Evolutionary conservation across 2,329 filamentous ascomycete species (phyloP), one percentile per base, ranked within the genome.

Genomic region (Verruconis gallopava): DNA sequence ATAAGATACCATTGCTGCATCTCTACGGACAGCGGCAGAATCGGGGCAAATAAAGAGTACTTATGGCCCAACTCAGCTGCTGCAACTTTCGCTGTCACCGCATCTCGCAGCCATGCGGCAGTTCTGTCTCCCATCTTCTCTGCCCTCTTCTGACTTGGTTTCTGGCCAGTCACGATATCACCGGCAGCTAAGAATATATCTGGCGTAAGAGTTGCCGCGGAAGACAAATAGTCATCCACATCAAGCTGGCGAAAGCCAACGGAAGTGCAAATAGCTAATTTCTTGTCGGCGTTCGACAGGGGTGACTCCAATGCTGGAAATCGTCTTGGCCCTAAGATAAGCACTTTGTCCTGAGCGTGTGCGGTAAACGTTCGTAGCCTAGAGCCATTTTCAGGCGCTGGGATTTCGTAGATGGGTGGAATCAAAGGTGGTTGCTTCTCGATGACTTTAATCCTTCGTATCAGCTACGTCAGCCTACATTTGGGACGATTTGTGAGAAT

Each of bases 121-220:
- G 85, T 94, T 44, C 89, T 72, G 54, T 91, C 85, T 18, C 77
- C 79, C 78, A 94, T 95, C 53, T 84, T 86, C 25, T 77, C 69
- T 37, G 81, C 74, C 36, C 88, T 73, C 61, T 3, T 66, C 48
- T 42, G 66, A 48, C 42, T 64, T 50, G 25, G 25, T n/a, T 30
- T 30, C 9, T 30, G 25, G 25, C n/a, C 25, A 73, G 72, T 21
- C 72, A 68, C 6, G 17, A 79, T 58, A 59, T 98, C 91, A 4
- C 81, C 82, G 40, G 93, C 61, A 0, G 78, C 78, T 18, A 96
- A 70, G 25, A 80, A 75, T 42, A 96, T 79, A 55, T 98, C 89
- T 1, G 89, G 85, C 40, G 70, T 68, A 25, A 94, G 62, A n/a
- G 65, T 69, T 45, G 71, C 62, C 2, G 81, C 67, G 14, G 77